Evolutionary conservation across 2,329 filamentous ascomycete genomes (phyloP).

Genomic region (Leptographium lundbergii): DNA sequence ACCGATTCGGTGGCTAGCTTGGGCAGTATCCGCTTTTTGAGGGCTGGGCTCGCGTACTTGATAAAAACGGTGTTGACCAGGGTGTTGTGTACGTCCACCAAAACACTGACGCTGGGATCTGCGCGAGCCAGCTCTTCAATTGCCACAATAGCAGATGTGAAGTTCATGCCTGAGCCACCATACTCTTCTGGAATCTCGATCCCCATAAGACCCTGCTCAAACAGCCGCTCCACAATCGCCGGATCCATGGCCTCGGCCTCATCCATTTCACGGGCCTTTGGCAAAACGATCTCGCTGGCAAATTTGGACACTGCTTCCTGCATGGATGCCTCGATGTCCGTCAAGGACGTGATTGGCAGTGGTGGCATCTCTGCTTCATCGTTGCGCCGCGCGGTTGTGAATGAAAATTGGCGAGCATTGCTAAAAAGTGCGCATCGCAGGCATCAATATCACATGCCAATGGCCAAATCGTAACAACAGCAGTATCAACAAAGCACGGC

Average conservation of each 20-base stretch:
- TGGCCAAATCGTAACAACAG: not conserved
- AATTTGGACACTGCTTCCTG: conserved; percentile 84
- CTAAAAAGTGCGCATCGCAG: not conserved
- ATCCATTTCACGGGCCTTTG: conserved; percentile 93
- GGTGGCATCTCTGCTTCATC: conserved; percentile 70
- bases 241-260: conserved; percentile 93
- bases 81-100: conserved; percentile 97
- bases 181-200: conserved; percentile 96
- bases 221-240: conserved; percentile 75
- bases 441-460: not conserved
- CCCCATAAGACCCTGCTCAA: conserved; percentile 95
- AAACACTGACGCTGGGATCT: conserved; percentile 86
- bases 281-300: conserved; percentile 74
- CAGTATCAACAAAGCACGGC: not conserved
- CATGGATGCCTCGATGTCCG: conserved; percentile 83
- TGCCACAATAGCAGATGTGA: conserved; percentile 87
- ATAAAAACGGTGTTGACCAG: conserved; percentile 88
- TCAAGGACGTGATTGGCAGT: conserved; percentile 85
- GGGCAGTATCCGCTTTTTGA: conserved; percentile 83
- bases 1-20: conserved; percentile 80
- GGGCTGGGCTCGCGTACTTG: conserved; percentile 64
- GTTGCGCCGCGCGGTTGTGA: conserved; percentile 36
- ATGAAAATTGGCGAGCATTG: conserved; percentile 43
- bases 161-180: conserved; percentile 97
- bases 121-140: conserved; percentile 94